Percentiles rank a stretch among this genome's conserved stretches.
Conservation (phyloP, 129 eudicot species). For the Helianthus annuus region DNA sequence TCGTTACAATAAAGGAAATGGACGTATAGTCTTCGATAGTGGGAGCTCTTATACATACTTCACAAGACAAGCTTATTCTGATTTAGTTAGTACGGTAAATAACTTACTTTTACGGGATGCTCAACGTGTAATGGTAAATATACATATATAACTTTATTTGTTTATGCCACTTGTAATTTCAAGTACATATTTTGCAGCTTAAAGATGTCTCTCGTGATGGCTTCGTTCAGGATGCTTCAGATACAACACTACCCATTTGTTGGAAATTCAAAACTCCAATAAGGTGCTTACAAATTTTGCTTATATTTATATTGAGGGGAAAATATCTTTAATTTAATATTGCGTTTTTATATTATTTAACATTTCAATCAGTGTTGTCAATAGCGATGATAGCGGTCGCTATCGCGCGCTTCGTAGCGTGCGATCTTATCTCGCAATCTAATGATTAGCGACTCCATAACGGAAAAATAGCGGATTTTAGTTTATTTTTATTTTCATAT, state of each 20-base stretch:
- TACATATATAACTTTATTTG: background rate
- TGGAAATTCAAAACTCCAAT: constrained; percentile 62
- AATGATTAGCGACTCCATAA: too few relatives aligned
- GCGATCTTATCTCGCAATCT: too few relatives aligned
- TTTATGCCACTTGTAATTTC: background rate
- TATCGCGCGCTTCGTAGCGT: too few relatives aligned
- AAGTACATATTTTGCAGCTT: constrained; percentile 44
- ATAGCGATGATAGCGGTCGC: too few relatives aligned
- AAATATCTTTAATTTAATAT: background rate
- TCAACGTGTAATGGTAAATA: background rate
- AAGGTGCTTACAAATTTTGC: constrained; percentile 39
- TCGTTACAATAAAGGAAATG: constrained; percentile 37
- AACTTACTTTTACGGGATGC: background rate
- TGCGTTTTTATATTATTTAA: background rate
- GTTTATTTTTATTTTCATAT: too few relatives aligned
- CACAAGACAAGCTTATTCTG: constrained; percentile 61
- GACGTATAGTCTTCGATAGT: constrained; percentile 60
- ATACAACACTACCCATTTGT: constrained; percentile 70
- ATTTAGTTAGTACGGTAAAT: constrained; percentile 51
- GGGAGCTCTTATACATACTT: constrained; percentile 89
- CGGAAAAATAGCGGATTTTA: too few relatives aligned
- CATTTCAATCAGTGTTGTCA: too few relatives aligned
- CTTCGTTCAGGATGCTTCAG: constrained; percentile 60
- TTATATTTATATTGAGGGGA: background rate
- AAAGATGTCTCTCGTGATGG: constrained; percentile 47